These are phyloP conservation scores for Hypoxylon rickii DNA, from an alignment of 495 filamentous ascomycete species.

Conservation along the genomic window DNA sequence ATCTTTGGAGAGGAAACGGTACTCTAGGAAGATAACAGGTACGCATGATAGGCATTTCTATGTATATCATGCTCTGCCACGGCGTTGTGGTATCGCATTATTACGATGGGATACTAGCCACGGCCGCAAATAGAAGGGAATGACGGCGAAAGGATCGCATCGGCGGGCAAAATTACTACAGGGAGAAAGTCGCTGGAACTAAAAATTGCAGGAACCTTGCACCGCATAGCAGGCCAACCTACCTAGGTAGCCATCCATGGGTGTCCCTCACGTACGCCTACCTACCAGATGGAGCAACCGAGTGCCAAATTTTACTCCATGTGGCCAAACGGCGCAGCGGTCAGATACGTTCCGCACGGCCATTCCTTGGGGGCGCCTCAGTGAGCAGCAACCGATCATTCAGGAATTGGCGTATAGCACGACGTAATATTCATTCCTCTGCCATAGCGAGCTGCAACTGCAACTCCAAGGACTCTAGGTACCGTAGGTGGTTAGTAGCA, in stretches of 20 bases:
- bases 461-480: too few species aligned
- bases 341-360: too few species aligned
- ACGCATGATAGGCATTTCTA: too few species aligned
- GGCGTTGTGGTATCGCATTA: neutral
- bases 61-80: too few species aligned
- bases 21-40: too few species aligned
- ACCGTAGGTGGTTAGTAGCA: too few species aligned
- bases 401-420: neutral
- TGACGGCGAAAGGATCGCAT: neutral
- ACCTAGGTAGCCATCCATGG: neutral
- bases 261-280: neutral
- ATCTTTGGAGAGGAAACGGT: too few species aligned
- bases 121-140: neutral
- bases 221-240: neutral
- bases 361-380: too few species aligned
- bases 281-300: slow-evolving; percentile 15
- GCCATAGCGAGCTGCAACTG: neutral
- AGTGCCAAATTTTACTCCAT: neutral
- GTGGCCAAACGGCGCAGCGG: neutral
- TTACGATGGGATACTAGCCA: too few species aligned
- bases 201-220: neutral
- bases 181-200: neutral
- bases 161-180: neutral
- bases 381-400: too few species aligned
- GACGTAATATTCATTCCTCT: neutral